These are phyloP conservation scores for Talaromyces sp. DNA, from an alignment of 2,329 filamentous ascomycete species.

Conservation along the genomic window DNA sequence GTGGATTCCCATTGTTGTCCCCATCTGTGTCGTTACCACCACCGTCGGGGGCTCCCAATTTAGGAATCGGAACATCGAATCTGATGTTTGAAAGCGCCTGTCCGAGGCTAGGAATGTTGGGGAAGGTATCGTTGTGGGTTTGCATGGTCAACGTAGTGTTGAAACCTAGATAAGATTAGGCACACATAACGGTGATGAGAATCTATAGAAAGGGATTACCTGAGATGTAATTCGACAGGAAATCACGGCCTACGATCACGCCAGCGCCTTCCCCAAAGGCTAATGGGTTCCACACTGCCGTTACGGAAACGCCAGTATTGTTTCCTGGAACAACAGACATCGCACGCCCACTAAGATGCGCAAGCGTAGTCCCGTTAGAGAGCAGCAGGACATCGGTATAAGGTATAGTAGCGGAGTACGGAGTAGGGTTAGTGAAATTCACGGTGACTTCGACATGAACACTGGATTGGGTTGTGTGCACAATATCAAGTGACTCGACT, in stretches of 20 bases:
- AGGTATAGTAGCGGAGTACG: constrained; percentile 78
- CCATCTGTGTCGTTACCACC: constrained; percentile 34
- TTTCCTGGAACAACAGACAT: constrained; percentile 62
- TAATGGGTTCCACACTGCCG: constrained; percentile 69
- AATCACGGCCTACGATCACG: constrained; percentile 59
- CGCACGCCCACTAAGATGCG: constrained; percentile 65
- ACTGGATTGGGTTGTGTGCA: constrained; percentile 67
- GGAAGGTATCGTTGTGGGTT: constrained; percentile 68
- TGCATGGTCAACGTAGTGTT: constrained; percentile 77
- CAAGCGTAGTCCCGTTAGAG: constrained; percentile 69
- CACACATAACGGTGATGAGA: neutral
- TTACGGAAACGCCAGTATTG: constrained; percentile 66
- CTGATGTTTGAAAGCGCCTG: constrained; percentile 67
- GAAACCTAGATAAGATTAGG: constrained; percentile 46
- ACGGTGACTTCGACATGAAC: constrained; percentile 67
- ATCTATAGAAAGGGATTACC: constrained; percentile 40
- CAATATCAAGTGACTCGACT: constrained; percentile 66
- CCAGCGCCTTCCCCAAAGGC: constrained; percentile 59
- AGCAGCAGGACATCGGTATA: constrained; percentile 72
- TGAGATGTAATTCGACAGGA: constrained; percentile 83
- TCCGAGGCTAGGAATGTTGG: constrained; percentile 67
- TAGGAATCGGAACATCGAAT: constrained; percentile 68
- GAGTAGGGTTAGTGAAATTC: constrained; percentile 86
- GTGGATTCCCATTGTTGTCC: constrained; percentile 46
- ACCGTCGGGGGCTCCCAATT: constrained; percentile 53